Evolutionary conservation across 768 basidiomycete species (phyloP), one percentile per base, ranked within the genome.

Genomic region (Phaffia tasmanica): DNA sequence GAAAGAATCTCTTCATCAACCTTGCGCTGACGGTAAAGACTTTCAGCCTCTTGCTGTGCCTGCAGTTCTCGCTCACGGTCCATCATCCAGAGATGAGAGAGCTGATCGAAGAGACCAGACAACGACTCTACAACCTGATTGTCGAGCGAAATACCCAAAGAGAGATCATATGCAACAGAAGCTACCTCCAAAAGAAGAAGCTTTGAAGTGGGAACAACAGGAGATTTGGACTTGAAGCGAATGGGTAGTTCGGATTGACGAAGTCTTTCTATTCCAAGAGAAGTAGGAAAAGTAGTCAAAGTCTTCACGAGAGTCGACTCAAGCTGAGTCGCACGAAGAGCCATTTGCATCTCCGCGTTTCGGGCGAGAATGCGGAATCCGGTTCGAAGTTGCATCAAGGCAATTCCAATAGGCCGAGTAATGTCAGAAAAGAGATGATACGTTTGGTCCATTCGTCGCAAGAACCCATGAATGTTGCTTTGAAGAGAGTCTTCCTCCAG

Each of bases 401-500:
- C 85, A 46, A 86, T 77, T 65, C 82, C 82, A 23, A 97, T 77
- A 0, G 88, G 84, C 47, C 77, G 74, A 53, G 79, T 81, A 64
- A 98, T 79, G 75, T 98, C 94, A 30, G 76, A 74, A 70, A 85
- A 86, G 46, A 87, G 84, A 0, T 79, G 73, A 75, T 94, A 95
- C 27, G 81, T 81, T 1, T 68, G 63, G 27, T 67, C 80, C 64
- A 95, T 76, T 14, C 94, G 83, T 58, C 84, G 86, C 48, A 80
- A 77, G 73, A 98, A 93, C 8, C 87, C 85, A 1, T 81, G 77
- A 56, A 93, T 82, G 3, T 89, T 87, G 53, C 85, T 83, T 74
- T 95, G 92, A 30, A 88, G 73, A 50, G 88, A 84, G 54, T 80
- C 77, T 76, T 91, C 89, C 23, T 84, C 83, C 48, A 79, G 75